Conservation (phyloP, 495 filamentous ascomycete genomes). For the Mytilinidion resinicola region DNA sequence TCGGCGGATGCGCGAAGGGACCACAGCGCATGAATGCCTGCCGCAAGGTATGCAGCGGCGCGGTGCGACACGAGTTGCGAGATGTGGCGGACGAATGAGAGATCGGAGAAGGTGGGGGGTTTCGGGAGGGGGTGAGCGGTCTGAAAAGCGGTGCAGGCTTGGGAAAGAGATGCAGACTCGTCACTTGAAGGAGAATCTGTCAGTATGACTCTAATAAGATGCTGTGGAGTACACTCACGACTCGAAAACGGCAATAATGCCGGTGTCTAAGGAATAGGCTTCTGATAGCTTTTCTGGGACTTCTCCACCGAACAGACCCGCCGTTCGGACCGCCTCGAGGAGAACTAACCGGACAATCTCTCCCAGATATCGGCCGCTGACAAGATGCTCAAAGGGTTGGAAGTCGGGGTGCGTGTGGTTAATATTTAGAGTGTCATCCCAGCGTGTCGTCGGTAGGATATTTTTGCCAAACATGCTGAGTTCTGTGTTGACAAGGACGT, state of each 20-base stretch:
- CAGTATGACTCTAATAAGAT: conserved; percentile 34
- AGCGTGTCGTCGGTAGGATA: conserved; percentile 36
- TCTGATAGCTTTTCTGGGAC: conserved; percentile 47
- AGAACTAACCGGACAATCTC: conserved; percentile 47
- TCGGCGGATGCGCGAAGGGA: conserved; percentile 50
- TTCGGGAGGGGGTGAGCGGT: conserved; percentile 45
- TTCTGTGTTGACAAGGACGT: conserved; percentile 43
- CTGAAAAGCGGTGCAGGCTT: conserved; percentile 45
- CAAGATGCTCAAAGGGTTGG: conserved; percentile 45
- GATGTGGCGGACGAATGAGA: conserved; percentile 50
- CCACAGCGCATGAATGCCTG: conserved; percentile 60
- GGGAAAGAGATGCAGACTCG: conserved; percentile 39
- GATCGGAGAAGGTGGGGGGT: conserved; percentile 45
- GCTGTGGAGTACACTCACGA: conserved; percentile 43
- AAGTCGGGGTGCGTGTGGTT: conserved; percentile 38
- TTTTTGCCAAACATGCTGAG: conserved; percentile 42
- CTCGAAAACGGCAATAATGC: conserved; percentile 54
- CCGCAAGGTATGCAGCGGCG: conserved; percentile 57
- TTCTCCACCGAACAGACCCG: conserved; percentile 50
- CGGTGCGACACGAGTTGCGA: conserved; percentile 52
- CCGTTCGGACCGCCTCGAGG: conserved; percentile 51
- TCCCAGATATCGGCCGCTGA: conserved; percentile 50
- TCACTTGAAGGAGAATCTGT: conserved; percentile 37
- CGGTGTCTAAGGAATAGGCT: conserved; percentile 56
- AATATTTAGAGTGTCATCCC: conserved; percentile 40